Evolutionary conservation across 352 stramenopile genomes (phyloP).

Genomic region (Globisporangium orthogonon): DNA sequence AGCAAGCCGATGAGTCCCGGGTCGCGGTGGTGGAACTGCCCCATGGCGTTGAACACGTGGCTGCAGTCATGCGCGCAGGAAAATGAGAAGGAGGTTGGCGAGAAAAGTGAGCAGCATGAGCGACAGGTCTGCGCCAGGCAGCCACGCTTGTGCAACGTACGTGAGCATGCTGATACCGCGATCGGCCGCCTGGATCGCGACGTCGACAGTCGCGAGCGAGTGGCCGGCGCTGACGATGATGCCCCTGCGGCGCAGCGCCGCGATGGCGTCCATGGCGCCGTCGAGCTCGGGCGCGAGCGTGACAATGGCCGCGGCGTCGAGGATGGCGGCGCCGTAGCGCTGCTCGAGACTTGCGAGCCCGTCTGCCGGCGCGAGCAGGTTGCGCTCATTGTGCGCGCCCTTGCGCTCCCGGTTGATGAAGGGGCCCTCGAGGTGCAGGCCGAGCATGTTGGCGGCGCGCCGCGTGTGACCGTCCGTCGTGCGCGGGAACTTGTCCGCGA

Average conservation of each 20-base stretch:
- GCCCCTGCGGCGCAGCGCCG: slow-evolving; percentile 11
- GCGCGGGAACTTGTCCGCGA: slow-evolving; percentile 44
- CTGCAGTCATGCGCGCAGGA: slow-evolving; percentile 8
- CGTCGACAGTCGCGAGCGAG: slow-evolving; percentile 61
- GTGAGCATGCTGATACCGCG: slow-evolving; percentile 80
- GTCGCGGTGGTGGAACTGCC: slow-evolving; percentile 86
- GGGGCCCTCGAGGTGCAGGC: slow-evolving; percentile 86
- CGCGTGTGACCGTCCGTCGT: slow-evolving; percentile 23
- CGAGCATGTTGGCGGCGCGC: slow-evolving; percentile 65
- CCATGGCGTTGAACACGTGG: slow-evolving; percentile 92
- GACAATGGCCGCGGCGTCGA: slow-evolving; percentile 67
- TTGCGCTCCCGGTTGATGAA: slow-evolving; percentile 82
- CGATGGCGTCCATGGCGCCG: slow-evolving; percentile 34
- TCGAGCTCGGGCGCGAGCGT: slow-evolving; percentile 86
- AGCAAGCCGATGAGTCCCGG: slow-evolving; percentile 86
- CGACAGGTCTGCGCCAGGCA: background rate
- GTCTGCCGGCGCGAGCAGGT: slow-evolving; percentile 37
- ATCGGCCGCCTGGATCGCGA: slow-evolving; percentile 57
- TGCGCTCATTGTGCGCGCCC: slow-evolving; percentile 66
- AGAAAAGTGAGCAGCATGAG: background rate
- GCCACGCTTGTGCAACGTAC: slow-evolving; percentile 11
- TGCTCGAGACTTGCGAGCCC: slow-evolving; percentile 41
- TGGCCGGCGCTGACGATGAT: slow-evolving; percentile 74
- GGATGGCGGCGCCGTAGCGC: slow-evolving; percentile 33
- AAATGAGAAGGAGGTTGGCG: too few species aligned